Percentiles rank a stretch among this genome's conserved stretches.
Evolutionary conservation across 306 rosid species (phyloP).

Genomic region (Comarum palustre): DNA sequence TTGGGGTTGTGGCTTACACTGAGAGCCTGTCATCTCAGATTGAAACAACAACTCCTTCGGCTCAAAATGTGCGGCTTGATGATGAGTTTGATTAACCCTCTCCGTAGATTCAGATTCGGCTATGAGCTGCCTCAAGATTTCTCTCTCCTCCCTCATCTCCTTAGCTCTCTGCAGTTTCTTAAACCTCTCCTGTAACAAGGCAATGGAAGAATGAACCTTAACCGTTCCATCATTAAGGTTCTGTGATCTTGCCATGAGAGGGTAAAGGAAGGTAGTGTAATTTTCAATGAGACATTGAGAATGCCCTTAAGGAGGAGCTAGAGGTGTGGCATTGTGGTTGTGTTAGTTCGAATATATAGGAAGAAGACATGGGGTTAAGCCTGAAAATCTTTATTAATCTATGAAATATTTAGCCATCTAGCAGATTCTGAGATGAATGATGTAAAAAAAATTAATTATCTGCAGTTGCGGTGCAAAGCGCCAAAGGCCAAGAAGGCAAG

Average conservation of each 20-base stretch:
- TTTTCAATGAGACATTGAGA: not conserved
- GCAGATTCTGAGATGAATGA: slow-evolving; percentile 25
- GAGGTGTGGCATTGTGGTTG: slow-evolving; percentile 12
- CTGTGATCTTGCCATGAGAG: slow-evolving; percentile 31
- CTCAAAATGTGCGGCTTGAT: slow-evolving; percentile 17
- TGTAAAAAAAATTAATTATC: slow-evolving; percentile 28
- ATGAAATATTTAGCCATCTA: not conserved
- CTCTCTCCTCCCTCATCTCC: slow-evolving; percentile 80
- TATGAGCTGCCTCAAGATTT: slow-evolving; percentile 35
- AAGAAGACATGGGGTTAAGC: slow-evolving; percentile 22
- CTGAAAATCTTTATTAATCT: slow-evolving; percentile 2
- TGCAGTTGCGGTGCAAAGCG: slow-evolving; percentile 28
- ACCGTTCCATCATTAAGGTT: slow-evolving; percentile 30
- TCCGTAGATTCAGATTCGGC: slow-evolving; percentile 17
- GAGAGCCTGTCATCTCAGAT: slow-evolving; percentile 34
- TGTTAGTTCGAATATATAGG: slow-evolving; percentile 15
- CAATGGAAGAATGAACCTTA: slow-evolving; percentile 56
- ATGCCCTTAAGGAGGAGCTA: slow-evolving; percentile 11
- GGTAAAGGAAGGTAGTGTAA: not conserved
- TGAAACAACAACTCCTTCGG: slow-evolving; percentile 30
- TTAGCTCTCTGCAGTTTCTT: slow-evolving; percentile 71
- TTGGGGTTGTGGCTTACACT: slow-evolving; percentile 20
- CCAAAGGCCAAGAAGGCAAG: slow-evolving; percentile 35
- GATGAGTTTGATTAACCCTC: not conserved
- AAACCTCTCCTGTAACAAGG: slow-evolving; percentile 86